Evolutionary conservation across 805 yeast genomes (phyloP).

Genomic region (Scheffersomyces stipitis): DNA sequence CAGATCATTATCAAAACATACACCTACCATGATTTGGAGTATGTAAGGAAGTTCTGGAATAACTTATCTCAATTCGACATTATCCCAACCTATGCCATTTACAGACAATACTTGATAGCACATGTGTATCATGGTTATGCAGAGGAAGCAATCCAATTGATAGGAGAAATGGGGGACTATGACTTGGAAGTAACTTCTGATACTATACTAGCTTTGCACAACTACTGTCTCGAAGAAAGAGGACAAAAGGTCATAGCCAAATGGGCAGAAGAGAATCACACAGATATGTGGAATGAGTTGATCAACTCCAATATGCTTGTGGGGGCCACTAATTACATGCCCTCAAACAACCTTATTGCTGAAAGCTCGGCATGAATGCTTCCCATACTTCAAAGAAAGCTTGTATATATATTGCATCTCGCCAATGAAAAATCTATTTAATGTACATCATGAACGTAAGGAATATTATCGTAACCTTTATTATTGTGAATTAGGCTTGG

Average conservation of each 20-base stretch:
- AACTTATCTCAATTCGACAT: conserved; percentile 54
- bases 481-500: not conserved
- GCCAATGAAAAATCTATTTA: not conserved
- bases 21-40: conserved; percentile 52
- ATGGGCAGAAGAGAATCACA: conserved; percentile 34
- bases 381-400: not conserved
- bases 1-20: conserved; percentile 66
- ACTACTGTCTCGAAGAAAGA: conserved; percentile 35
- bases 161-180: conserved; percentile 47
- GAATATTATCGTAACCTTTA: not conserved
- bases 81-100: conserved; percentile 51
- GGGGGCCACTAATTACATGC: conserved; percentile 28
- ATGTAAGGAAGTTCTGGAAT: conserved; percentile 63
- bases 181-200: conserved; percentile 45
- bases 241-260: conserved; percentile 29
- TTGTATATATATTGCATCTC: conserved; percentile 1
- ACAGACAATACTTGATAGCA: conserved; percentile 63
- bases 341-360: conserved; percentile 27
- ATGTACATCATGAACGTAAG: not conserved
- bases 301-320: conserved; percentile 23
- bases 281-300: conserved; percentile 27
- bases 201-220: conserved; percentile 47
- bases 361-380: conserved; percentile 6
- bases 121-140: conserved; percentile 66
- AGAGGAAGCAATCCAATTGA: conserved; percentile 53